Percentiles rank a stretch among this genome's conserved stretches.
Evolutionary conservation across 805 yeast species (phyloP).

Genomic region (Zygosaccharomyces rouxii): DNA sequence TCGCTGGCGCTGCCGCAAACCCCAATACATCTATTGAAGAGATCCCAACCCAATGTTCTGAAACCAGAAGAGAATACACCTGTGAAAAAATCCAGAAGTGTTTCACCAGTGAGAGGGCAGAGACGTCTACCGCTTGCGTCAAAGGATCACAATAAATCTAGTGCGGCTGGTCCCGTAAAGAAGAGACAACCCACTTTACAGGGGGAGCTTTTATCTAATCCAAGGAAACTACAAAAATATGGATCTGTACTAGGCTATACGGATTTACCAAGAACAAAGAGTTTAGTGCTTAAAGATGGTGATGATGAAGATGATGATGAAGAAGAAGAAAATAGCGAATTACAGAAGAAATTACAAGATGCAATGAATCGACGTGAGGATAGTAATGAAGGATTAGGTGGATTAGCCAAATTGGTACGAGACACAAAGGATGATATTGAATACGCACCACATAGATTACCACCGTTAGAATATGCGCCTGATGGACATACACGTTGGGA

Average conservation of each 20-base stretch:
- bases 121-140: constrained; percentile 31
- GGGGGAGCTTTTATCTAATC: constrained; percentile 20
- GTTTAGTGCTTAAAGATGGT: constrained; percentile 30
- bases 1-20: constrained; percentile 18
- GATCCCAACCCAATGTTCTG: constrained; percentile 20
- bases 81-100: constrained; percentile 10
- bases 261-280: constrained; percentile 27
- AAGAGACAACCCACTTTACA: constrained; percentile 11
- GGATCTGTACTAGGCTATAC: constrained; percentile 28
- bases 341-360: constrained; percentile 28
- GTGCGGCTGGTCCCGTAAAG: constrained; percentile 9
- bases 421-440: constrained; percentile 38
- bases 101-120: constrained; percentile 11
- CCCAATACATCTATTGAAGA: constrained; percentile 25
- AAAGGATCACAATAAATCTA: constrained; percentile 29
- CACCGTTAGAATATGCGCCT: constrained; percentile 43
- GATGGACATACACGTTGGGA: constrained; percentile 41
- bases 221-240: constrained; percentile 34
- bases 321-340: constrained; percentile 9
- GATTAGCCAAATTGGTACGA: constrained; percentile 19
- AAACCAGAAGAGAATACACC: constrained; percentile 12
- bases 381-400: constrained; percentile 15
- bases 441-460: constrained; percentile 39
- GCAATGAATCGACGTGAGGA: constrained; percentile 34
- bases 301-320: constrained; percentile 23